phyloP scores from a whole-genome alignment of 1,284 basidiomycete species.

The Athelia psychrophila region DNA sequence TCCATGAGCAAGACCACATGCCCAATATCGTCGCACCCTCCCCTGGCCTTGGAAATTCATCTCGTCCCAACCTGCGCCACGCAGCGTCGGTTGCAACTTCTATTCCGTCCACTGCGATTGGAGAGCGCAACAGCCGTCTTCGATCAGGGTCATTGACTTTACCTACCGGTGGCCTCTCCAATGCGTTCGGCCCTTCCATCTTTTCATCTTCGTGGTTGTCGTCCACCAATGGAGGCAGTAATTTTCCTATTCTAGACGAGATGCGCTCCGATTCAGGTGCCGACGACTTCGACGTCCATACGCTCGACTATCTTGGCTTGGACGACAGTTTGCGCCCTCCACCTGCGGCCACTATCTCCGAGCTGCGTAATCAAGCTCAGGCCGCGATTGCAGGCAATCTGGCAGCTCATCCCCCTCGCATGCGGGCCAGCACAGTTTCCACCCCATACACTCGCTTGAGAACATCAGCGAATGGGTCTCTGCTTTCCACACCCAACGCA shows the following conservation, averaged over 20 bases:
- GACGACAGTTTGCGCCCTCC: constrained; percentile 71
- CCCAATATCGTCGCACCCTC: constrained; percentile 38
- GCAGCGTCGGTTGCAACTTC: constrained; percentile 65
- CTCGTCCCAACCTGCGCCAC: constrained; percentile 76
- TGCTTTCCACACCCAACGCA: constrained; percentile 59
- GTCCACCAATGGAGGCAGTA: constrained; percentile 51
- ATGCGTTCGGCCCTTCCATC: constrained; percentile 83
- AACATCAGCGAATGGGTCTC: constrained; percentile 50
- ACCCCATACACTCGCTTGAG: constrained; percentile 70
- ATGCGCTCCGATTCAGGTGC: constrained; percentile 75
- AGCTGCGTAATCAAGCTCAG: constrained; percentile 83
- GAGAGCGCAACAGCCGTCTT: constrained; percentile 75
- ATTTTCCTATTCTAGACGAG: constrained; percentile 70
- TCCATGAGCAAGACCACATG: constrained; percentile 57
- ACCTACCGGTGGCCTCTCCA: constrained; percentile 74
- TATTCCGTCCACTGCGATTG: constrained; percentile 53
- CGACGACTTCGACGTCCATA: constrained; percentile 90
- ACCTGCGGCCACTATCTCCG: constrained; percentile 80
- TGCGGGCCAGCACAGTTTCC: constrained; percentile 89
- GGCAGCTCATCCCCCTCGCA: constrained; percentile 67
- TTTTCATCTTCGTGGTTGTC: constrained; percentile 88
- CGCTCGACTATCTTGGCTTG: constrained; percentile 92
- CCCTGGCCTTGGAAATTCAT: constrained; percentile 36
- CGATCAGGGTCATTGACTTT: constrained; percentile 88
- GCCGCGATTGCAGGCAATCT: constrained; percentile 83